These are phyloP conservation scores for Cladophialophora yegresii DNA, from an alignment of 2,329 filamentous ascomycete genomes.

Conservation along the genomic window DNA sequence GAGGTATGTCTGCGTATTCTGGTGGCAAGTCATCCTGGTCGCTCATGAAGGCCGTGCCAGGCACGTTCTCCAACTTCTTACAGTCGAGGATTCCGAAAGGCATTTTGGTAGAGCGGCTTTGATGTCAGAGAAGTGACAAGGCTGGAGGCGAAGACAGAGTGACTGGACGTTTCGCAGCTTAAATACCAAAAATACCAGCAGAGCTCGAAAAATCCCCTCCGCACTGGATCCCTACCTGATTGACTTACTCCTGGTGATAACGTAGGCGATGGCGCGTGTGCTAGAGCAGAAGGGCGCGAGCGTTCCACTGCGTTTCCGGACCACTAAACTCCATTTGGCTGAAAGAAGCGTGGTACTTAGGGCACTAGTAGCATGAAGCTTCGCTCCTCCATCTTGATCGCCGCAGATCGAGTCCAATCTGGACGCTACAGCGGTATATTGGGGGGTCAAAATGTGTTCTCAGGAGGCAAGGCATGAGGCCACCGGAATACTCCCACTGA, in stretches of 20 bases:
- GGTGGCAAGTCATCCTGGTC: slow-evolving; percentile 47
- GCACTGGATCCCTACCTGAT: slow-evolving; percentile 1
- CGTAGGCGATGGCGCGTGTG: not conserved
- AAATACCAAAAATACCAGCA: slow-evolving; percentile 8
- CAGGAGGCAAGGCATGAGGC: not conserved
- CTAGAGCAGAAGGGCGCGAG: not conserved
- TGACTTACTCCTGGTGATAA: not conserved
- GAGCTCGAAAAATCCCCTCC: not conserved
- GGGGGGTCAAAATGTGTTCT: not conserved
- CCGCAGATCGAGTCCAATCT: not conserved
- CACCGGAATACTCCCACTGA: slow-evolving; percentile 16
- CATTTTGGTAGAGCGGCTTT: slow-evolving; percentile 27
- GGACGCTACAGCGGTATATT: not conserved
- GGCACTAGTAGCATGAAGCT: slow-evolving; percentile 3
- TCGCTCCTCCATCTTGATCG: not conserved
- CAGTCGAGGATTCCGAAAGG: slow-evolving; percentile 41
- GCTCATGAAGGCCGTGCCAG: slow-evolving; percentile 40
- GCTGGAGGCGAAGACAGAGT: not conserved
- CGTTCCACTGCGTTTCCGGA: not conserved
- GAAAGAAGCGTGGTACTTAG: not conserved
- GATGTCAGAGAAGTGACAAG: not conserved
- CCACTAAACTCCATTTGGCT: not conserved
- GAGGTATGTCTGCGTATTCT: slow-evolving; percentile 47
- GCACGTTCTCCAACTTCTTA: slow-evolving; percentile 38
- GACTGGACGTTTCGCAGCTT: not conserved